Evolutionary conservation across 768 basidiomycete species (phyloP), one percentile per base, ranked within the genome.

Genomic region (Tylopilus sp.): DNA sequence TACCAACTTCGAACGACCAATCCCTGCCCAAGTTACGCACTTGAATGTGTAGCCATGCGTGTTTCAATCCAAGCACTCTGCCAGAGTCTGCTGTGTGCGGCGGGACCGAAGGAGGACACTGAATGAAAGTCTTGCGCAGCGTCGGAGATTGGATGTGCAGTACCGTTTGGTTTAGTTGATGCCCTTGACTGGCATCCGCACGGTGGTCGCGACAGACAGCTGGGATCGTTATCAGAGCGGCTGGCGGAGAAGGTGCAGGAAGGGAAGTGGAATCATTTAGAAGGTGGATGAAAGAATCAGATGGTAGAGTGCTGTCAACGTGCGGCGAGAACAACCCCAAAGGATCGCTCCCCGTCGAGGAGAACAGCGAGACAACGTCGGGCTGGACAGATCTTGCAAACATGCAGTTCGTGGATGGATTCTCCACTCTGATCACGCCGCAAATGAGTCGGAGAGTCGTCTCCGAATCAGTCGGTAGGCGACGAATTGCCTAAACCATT

Each of bases 91-190:
- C 48, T 30, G 52, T 38, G 21, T 41, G 44, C 41, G 48, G 40
- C 53, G 40, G 63, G 25, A 42, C 58, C 58, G 55, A 55, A 21
- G 78, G 73, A 16, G 89, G 89, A 59, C 78, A 84, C 9, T 80
- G 82, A 31, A 92, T 79, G 62, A 77, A 91, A 0, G 89, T 87
- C 47, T 74, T 83, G 47, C 72, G 77, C 30, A 89, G 61, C 13
- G 84, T 85, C 24, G 89, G 89, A 6, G 87, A 89, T 61, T 92
- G 89, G 44, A 92, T 77, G 56, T 92, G 89, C 14, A 92, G 76
- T 2, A 89, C 87, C 1, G 82, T 85, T 65, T 89, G 86, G 53
- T 76, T 72, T 6, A 89, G 72, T 28, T 63, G 42, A 54, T 66
- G 66, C 10, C 71, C 68, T 48, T 41, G 74, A 63, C 62, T 76